Base-by-base conservation (phyloP, 2,329 filamentous ascomycete species). In the Cadophora malorum region DNA sequence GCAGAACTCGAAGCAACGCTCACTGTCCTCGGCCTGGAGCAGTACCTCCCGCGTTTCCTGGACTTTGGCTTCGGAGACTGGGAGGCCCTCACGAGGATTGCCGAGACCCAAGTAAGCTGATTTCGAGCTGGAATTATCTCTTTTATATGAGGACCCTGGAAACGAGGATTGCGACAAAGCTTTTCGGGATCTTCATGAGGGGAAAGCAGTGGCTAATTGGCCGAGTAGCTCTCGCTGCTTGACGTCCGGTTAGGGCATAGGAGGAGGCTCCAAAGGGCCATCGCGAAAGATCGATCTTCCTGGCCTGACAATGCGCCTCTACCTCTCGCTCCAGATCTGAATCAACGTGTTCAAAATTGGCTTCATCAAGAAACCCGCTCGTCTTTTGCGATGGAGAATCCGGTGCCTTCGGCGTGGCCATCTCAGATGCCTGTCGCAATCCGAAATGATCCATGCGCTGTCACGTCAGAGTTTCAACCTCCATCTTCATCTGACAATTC, bases 1-100 rank as follows among this genome's bases (percentile, higher is more conserved):
- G 33, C 56, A 45, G 56, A 59, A 28, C 56, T 59, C 33, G 56
- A 59, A 59, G 56, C n/a, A 19, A 25, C 21, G 12, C 56, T 59
- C 56, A 45, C 35, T 33, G 21, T 16, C 33, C 55, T 41, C 16
- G 55, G 55, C 9, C 33, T 59, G 33, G 55, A 59, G 33, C 28
- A 41, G 33, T 59, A 41, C 14, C 55, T 59, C n/a, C 4, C 21
- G 21, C 55, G 55, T 23, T 59, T 59, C 33, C 35, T 38, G 33
- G 55, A 41, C 19, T 41, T n/a, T 35, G 55, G 55, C 33, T 59
- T 59, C 12, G 33, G 35, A n/a, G 33, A 59, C 14, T 59, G 55
- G 33, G n/a, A 59, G 2, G 33, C 55, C n/a, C 33, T 59, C 9
- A 38, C 33, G 3, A 59, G 8, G 21, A 59, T 59, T 38, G 35